These are phyloP conservation scores for Fistulifera solaris DNA, from an alignment of 108 stramenopile species.

Conservation along the genomic window DNA sequence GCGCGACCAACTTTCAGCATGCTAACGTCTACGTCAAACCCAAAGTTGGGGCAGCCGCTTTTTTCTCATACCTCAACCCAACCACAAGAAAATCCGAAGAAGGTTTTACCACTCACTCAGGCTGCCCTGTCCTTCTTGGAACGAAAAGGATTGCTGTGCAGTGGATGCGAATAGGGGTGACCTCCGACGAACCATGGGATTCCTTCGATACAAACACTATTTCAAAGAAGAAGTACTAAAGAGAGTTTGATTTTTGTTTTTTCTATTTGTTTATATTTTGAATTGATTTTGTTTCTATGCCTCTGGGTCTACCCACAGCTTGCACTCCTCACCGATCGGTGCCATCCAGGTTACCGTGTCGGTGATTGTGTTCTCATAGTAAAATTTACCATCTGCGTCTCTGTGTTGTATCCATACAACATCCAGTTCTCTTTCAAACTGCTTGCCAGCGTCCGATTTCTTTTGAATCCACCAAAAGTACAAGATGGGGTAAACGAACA, in stretches of 20 bases:
- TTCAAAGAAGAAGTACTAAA: constrained; percentile 12
- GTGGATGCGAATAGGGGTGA: constrained; percentile 87
- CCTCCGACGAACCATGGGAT: constrained; percentile 66
- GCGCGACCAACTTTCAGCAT: constrained; percentile 86
- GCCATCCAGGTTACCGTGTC: constrained; percentile 11
- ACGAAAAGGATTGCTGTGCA: constrained; percentile 71
- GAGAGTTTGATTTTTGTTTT: too few species aligned
- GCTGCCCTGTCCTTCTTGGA: constrained; percentile 90
- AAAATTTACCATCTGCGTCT: constrained; percentile 4
- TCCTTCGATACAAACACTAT: constrained; percentile 65
- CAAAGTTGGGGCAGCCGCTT: constrained; percentile 59
- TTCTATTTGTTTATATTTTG: too few species aligned
- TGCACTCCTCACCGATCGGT: not conserved
- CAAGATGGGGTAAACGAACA: constrained; percentile 5
- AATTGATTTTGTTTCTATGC: not conserved
- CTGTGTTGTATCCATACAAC: constrained; percentile 7
- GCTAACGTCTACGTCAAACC: constrained; percentile 77
- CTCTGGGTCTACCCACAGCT: constrained; percentile 1
- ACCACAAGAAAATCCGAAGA: constrained; percentile 46
- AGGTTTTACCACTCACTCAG: constrained; percentile 55
- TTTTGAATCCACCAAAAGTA: not conserved
- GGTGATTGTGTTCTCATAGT: constrained; percentile 8
- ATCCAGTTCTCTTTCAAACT: not conserved
- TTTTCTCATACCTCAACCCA: constrained; percentile 80
- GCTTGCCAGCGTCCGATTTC: constrained; percentile 3